Evolutionary conservation across 2,329 filamentous ascomycete species (phyloP), one percentile per base, ranked within the genome.

Genomic region (Penicillium rolfsii): DNA sequence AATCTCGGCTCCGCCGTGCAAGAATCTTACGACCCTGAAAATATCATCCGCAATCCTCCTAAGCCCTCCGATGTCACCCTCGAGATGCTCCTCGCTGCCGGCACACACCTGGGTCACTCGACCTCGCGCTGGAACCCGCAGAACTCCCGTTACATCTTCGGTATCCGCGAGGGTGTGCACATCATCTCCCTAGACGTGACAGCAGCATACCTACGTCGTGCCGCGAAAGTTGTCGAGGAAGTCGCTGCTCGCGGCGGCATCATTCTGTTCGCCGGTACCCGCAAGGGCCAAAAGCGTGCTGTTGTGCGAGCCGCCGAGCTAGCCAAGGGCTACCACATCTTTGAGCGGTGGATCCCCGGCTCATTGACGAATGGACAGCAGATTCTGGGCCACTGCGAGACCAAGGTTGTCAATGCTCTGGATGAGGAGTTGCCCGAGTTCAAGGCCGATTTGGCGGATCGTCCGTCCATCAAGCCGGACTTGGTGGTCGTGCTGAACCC

Each of bases 141-240:
- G 55, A 99, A 98, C 80, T 89, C 93, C 66, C 87, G 91, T 67
- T 98, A 98, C 80, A 98, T 99, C 75, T 93, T 91, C 75, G 95
- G 95, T 70, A 86, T 96, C 63, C 85, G 95, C 48, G 86, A 95
- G 68, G 92, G 90, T 16, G 89, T 96, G 63, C 94, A 97, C 79
- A 93, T 99, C 75, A 97, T 99, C 76, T 90, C 89, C 9, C 87
- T 98, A 3, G 95, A 99, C 75, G 85, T 87, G 62, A 98, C 91
- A 35, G 92, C 93, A 14, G 89, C 93, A 16, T 89, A 98, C 78
- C 85, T 99, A 58, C 88, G 94, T n/a, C 88, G 95, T 54, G 93
- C 95, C 4, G 92, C 93, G n/a, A 91, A 93, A 70, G 88, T 99
- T 4, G 92, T 98, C 1, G 88, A 93, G 72, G 92, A 93, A 73